Evolutionary conservation across 2,329 filamentous ascomycete genomes (phyloP).

Genomic region (Colletotrichum truncatum): DNA sequence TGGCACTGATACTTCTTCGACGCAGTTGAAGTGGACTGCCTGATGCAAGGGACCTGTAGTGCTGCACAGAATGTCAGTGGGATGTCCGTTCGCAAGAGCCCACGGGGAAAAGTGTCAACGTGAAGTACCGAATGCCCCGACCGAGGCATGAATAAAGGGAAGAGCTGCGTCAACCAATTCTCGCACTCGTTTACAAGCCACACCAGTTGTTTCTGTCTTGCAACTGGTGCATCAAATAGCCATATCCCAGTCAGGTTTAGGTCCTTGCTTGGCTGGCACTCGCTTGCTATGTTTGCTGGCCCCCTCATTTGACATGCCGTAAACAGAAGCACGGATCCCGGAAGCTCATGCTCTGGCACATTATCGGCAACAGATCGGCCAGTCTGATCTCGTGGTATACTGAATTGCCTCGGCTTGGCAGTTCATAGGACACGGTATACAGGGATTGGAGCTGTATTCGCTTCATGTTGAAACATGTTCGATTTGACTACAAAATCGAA

Average conservation of each 20-base stretch:
- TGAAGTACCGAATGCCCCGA: neutral
- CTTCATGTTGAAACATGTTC: constrained; percentile 16
- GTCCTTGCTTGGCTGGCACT: neutral
- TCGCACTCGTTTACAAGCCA: constrained; percentile 22
- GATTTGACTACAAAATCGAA: constrained; percentile 10
- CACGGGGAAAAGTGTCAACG: neutral
- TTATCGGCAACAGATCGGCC: neutral
- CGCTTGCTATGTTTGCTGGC: neutral
- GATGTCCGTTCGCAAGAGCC: constrained; percentile 18
- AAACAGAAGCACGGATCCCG: neutral
- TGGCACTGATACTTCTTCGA: neutral
- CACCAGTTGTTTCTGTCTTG: neutral
- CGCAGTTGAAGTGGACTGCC: neutral
- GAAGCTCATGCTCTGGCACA: neutral
- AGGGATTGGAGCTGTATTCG: neutral
- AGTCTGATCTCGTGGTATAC: neutral
- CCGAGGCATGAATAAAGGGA: constrained; percentile 1
- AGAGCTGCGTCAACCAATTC: neutral
- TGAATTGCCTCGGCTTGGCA: constrained; percentile 14
- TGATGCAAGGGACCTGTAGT: neutral
- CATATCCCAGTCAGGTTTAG: neutral
- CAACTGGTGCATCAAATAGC: neutral
- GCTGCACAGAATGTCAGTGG: neutral
- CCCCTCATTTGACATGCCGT: constrained; percentile 5
- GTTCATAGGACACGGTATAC: neutral